Base-by-base conservation (phyloP, 306 rosid genomes). In the Quercus engelmannii region DNA sequence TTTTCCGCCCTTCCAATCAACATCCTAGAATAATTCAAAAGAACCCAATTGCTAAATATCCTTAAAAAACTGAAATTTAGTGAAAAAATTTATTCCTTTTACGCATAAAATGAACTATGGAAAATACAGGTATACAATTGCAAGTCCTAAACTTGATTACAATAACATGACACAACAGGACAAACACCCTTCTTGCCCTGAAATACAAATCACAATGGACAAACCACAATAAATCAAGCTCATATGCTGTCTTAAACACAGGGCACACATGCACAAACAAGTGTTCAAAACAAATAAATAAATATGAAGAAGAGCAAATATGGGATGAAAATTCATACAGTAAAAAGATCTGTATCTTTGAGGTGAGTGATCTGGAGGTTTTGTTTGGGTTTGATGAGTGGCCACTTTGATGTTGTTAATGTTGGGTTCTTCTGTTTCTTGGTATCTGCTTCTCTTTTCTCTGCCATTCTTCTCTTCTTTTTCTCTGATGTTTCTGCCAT, bases 331-430 rank as follows among this genome's bases (percentile, higher is more conserved):
- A 80, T 65, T 74, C 85, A 62, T 77, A 95, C 99, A 72, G 94
- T 87, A 74, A 93, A 93, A 6, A 95, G 99, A 89, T 95, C 87
- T 59, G 71, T 38, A n/a, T 90, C 90, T 74, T 89, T 90, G 68
- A 95, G 76, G 26, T 59, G 89, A 41, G 69, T 83, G 49, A 87
- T 85, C 57, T 83, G 92, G 21, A 93, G 90, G 85, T 90, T 84
- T 49, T 77, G 81, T 77, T 95, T 95, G 54, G 98, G 89, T 83
- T 91, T 91, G 85, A 95, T 82, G 63, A 69, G 4, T 3, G 99
- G 99, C 97, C 98, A 93, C 58, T 83, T 85, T 26, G 46, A 0
- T 41, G 88, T 13, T 1, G 77, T 43, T n/a, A 82, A 38, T 25
- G 74, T 49, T 11, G 69, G 14, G 14, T 49, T 49, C 54, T 12